Evolutionary conservation across 495 filamentous ascomycete species (phyloP).

Genomic region (Oidiodendron maius): DNA sequence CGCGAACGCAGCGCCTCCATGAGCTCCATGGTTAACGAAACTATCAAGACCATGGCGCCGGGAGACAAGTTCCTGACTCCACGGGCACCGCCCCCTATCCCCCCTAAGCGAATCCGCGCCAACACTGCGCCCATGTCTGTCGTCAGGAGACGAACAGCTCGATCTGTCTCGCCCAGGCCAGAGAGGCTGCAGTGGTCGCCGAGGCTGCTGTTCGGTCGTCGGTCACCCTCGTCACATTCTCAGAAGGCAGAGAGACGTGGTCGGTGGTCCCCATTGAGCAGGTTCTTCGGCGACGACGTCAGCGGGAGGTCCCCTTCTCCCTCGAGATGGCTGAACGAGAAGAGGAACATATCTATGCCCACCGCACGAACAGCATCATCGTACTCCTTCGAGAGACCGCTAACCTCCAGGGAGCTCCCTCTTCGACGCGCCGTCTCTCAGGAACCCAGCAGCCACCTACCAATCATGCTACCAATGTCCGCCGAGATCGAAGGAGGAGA

Average conservation of each 20-base stretch:
- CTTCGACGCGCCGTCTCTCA: slow-evolving; percentile 37
- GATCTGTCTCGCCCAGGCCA: slow-evolving; percentile 40
- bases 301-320: neutral
- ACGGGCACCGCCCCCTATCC: slow-evolving; percentile 44
- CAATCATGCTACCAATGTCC: slow-evolving; percentile 33
- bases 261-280: slow-evolving; percentile 12
- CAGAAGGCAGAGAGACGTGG: slow-evolving; percentile 14
- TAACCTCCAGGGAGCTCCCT: slow-evolving; percentile 15
- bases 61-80: slow-evolving; percentile 69
- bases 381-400: slow-evolving; percentile 11
- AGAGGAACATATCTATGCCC: slow-evolving; percentile 4
- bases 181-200: slow-evolving; percentile 20
- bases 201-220: slow-evolving; percentile 16
- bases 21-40: slow-evolving; percentile 38
- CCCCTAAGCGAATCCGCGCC: slow-evolving; percentile 36
- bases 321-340: neutral
- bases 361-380: slow-evolving; percentile 7
- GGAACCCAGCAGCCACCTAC: slow-evolving; percentile 21
- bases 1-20: slow-evolving; percentile 44
- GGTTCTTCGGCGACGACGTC: neutral
- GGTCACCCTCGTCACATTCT: slow-evolving; percentile 1
- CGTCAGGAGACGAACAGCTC: slow-evolving; percentile 38
- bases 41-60: slow-evolving; percentile 71
- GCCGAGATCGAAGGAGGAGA: slow-evolving; percentile 48
- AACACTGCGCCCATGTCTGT: slow-evolving; percentile 51